phyloP scores from a whole-genome alignment of 1,139 yeast genomes.

The Pichia sp. region DNA sequence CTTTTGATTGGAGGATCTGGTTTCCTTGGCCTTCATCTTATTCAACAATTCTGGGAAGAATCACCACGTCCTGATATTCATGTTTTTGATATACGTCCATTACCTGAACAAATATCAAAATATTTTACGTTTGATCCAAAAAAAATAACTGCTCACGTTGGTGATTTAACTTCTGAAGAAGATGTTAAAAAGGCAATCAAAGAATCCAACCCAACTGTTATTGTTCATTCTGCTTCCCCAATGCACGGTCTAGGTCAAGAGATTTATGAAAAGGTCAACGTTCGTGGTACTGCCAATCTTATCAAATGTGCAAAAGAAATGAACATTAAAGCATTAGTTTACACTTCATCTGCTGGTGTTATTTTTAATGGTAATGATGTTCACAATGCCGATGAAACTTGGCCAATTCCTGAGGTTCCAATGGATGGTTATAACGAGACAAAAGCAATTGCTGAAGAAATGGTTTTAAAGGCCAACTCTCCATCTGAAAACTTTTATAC shows the following conservation, averaged over 20 bases:
- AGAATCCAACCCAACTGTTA: constrained; percentile 57
- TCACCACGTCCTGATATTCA: constrained; percentile 68
- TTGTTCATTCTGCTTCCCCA: constrained; percentile 96
- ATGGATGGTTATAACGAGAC: constrained; percentile 98
- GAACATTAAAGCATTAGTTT: constrained; percentile 64
- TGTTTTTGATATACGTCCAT: constrained; percentile 86
- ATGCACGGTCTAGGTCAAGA: constrained; percentile 78
- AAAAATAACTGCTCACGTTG: constrained; percentile 57
- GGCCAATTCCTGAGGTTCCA: constrained; percentile 87
- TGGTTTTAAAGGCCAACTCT: constrained; percentile 67
- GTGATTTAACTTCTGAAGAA: constrained; percentile 72
- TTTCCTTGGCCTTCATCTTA: constrained; percentile 83
- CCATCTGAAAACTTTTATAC: constrained; percentile 54
- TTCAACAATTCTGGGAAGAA: constrained; percentile 70
- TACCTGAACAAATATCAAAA: constrained; percentile 62
- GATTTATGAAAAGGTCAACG: constrained; percentile 84
- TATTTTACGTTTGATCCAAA: constrained; percentile 68
- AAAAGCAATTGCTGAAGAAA: constrained; percentile 83
- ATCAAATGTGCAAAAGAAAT: constrained; percentile 55
- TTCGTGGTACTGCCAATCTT: constrained; percentile 77
- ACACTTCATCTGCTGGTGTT: constrained; percentile 97
- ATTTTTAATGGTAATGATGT: constrained; percentile 90
- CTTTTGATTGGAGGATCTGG: constrained; percentile 92
- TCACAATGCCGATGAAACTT: constrained; percentile 83
- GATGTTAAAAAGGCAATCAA: constrained; percentile 64